These are phyloP conservation scores for Solanum stenotomum DNA, from an alignment of 257 asterid species.

Conservation along the genomic window DNA sequence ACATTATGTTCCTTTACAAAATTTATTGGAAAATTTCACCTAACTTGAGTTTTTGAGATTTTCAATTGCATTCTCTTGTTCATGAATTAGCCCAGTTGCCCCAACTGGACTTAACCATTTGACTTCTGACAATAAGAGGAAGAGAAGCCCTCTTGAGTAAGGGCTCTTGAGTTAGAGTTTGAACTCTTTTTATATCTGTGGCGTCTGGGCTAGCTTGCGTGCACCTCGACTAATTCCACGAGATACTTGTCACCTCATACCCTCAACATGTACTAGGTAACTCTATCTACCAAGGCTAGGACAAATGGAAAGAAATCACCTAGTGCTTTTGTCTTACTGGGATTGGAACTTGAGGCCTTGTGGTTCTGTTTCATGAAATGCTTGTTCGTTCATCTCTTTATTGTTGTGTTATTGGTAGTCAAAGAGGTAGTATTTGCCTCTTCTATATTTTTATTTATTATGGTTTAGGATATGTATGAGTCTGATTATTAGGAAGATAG, in stretches of 20 bases:
- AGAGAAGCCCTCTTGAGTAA: too few relatives aligned
- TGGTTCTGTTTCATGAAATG: neutral
- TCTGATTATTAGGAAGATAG: neutral
- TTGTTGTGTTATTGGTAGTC: neutral
- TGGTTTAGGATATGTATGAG: neutral
- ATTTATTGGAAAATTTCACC: neutral
- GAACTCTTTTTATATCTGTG: too few relatives aligned
- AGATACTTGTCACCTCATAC: neutral
- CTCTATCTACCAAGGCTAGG: neutral
- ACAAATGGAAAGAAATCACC: neutral
- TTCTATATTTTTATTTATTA: neutral
- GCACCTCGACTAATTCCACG: neutral
- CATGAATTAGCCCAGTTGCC: too few relatives aligned
- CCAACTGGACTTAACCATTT: too few relatives aligned
- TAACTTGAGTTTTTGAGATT: neutral
- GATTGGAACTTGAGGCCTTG: neutral
- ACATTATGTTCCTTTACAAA: neutral
- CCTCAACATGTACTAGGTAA: neutral
- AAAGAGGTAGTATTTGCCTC: neutral
- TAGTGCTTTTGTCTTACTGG: neutral
- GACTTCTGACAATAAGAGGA: too few relatives aligned
- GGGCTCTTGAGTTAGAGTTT: too few relatives aligned
- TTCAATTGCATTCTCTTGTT: neutral
- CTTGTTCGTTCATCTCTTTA: neutral
- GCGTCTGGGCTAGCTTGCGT: neutral